Evolutionary conservation across 371 early-diverging fungal genomes (phyloP).

Genomic region (Mucor velutinosus): DNA sequence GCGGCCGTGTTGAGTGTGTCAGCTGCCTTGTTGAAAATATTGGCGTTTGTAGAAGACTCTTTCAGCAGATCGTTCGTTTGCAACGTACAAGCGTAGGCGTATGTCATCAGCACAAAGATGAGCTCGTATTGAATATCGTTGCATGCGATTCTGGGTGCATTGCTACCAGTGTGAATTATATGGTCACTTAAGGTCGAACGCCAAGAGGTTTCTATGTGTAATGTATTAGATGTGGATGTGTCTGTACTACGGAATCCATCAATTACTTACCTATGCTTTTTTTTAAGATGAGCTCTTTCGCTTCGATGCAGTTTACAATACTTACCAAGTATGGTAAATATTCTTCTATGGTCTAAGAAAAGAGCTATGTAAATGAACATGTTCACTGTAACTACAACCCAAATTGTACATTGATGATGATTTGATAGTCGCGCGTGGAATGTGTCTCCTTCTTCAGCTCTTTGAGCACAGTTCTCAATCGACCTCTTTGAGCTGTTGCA

Average conservation of each 20-base stretch:
- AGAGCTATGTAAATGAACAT: background rate
- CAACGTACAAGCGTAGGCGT: slow-evolving; percentile 54
- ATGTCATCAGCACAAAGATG: slow-evolving; percentile 62
- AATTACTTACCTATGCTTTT: slow-evolving; percentile 37
- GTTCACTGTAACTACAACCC: background rate
- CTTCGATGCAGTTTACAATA: slow-evolving; percentile 56
- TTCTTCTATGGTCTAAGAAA: slow-evolving; percentile 58
- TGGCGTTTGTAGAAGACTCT: slow-evolving; percentile 6
- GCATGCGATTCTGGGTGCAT: slow-evolving; percentile 59
- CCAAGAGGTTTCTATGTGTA: slow-evolving; percentile 63
- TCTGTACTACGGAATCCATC: background rate
- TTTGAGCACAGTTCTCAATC: slow-evolving; percentile 59
- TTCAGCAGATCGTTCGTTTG: slow-evolving; percentile 36
- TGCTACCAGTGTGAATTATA: slow-evolving; percentile 55
- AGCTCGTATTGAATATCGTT: slow-evolving; percentile 61
- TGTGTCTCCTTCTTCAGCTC: slow-evolving; percentile 55
- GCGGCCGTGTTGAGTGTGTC: slow-evolving; percentile 62
- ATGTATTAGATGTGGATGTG: background rate
- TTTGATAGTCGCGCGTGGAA: slow-evolving; percentile 54
- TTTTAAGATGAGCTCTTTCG: slow-evolving; percentile 44
- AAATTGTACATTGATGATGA: slow-evolving; percentile 44
- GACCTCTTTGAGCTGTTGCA: slow-evolving; percentile 64
- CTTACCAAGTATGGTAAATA: slow-evolving; percentile 63
- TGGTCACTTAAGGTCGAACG: slow-evolving; percentile 60
- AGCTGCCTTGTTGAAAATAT: slow-evolving; percentile 46